Evolutionary conservation across 129 eudicot genomes (phyloP).

Genomic region (Arctium minus): DNA sequence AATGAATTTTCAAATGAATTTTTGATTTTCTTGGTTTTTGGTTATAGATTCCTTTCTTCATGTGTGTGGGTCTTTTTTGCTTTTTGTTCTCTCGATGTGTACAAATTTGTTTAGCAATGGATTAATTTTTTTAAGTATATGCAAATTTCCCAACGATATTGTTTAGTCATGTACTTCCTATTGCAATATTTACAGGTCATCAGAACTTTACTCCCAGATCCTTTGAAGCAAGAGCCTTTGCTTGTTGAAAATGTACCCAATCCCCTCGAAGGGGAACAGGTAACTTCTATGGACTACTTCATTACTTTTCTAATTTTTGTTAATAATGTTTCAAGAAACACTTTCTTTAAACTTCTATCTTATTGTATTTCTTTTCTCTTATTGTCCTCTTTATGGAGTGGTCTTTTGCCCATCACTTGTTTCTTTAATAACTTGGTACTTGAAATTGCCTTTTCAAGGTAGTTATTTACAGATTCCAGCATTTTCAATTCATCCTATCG

Average conservation of each 20-base stretch:
- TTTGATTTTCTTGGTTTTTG: not conserved
- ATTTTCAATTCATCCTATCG: not conserved
- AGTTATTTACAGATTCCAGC: too few relatives aligned
- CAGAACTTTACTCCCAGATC: conserved; percentile 59
- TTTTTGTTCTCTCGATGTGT: not conserved
- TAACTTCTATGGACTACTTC: conserved; percentile 7
- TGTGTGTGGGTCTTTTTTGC: not conserved
- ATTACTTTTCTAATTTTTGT: not conserved
- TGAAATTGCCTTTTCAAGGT: too few relatives aligned
- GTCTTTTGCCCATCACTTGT: not conserved
- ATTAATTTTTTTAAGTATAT: not conserved
- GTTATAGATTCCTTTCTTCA: not conserved
- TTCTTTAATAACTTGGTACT: not conserved
- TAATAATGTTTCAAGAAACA: not conserved
- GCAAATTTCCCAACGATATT: not conserved
- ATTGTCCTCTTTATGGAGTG: not conserved
- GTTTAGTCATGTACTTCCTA: conserved; percentile 6
- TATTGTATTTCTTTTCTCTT: not conserved
- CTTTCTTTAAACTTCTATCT: not conserved
- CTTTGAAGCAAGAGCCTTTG: conserved; percentile 83
- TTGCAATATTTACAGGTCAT: conserved; percentile 47
- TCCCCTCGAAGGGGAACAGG: conserved; percentile 98
- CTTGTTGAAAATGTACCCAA: conserved; percentile 82
- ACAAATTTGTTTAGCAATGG: not conserved
- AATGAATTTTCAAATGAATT: not conserved